Evolutionary conservation across 2,329 filamentous ascomycete genomes (phyloP).

Genomic region (Byssochlamys sp.): DNA sequence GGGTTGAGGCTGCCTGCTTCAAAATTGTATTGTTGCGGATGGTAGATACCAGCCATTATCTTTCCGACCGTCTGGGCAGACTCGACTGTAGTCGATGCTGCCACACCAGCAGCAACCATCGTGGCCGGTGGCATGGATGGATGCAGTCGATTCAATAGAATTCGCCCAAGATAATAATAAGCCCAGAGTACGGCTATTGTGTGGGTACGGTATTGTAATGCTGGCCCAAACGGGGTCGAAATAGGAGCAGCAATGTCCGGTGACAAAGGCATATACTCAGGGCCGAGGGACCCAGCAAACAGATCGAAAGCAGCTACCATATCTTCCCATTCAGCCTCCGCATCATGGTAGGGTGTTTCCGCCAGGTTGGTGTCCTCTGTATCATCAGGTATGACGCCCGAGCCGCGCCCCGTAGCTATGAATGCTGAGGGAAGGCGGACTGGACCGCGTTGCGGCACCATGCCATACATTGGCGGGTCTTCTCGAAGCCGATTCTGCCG

Average conservation of each 20-base stretch:
- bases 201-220: slow-evolving; percentile 72
- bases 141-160: slow-evolving; percentile 71
- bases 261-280: slow-evolving; percentile 66
- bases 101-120: slow-evolving; percentile 73
- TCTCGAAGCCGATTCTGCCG: slow-evolving; percentile 6
- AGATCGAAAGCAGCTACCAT: slow-evolving; percentile 33
- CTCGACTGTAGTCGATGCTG: slow-evolving; percentile 59
- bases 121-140: slow-evolving; percentile 85
- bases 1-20: slow-evolving; percentile 55
- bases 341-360: slow-evolving; percentile 56
- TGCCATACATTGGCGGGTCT: slow-evolving; percentile 39
- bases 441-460: slow-evolving; percentile 36
- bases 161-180: slow-evolving; percentile 74
- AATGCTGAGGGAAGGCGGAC: slow-evolving; percentile 43
- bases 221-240: slow-evolving; percentile 68
- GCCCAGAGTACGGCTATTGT: slow-evolving; percentile 82
- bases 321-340: slow-evolving; percentile 64
- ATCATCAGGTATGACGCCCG: slow-evolving; percentile 11
- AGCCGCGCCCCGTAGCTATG: slow-evolving; percentile 36
- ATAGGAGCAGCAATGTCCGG: slow-evolving; percentile 55
- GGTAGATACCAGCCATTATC: slow-evolving; percentile 62
- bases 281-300: slow-evolving; percentile 52
- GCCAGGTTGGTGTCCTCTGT: slow-evolving; percentile 49
- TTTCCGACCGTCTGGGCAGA: slow-evolving; percentile 69
- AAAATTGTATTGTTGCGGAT: slow-evolving; percentile 28